A percentile compares a stretch with the other conserved stretches of the same genome.
phyloP scores from a whole-genome alignment of 208 protist species.

The Leishmania lainsoni region DNA sequence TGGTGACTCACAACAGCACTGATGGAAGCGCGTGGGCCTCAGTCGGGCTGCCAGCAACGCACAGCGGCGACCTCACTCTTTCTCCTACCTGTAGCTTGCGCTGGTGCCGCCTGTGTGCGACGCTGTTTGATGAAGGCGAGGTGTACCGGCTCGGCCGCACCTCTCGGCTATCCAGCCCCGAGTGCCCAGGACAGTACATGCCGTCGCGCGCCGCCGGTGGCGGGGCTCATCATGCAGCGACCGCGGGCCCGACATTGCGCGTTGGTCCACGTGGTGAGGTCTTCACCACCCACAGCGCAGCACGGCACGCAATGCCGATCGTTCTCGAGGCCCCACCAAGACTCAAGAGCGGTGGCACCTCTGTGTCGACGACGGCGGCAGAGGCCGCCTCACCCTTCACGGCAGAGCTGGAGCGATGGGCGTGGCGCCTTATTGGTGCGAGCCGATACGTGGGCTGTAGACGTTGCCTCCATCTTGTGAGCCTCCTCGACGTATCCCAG shows the following conservation, averaged over 20 bases:
- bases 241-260: not conserved
- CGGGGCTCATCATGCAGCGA: not conserved
- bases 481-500: conserved; percentile 45
- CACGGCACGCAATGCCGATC: conserved; percentile 26
- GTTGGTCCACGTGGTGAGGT: conserved; percentile 69
- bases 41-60: not conserved
- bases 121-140: conserved; percentile 55
- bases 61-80: conserved; percentile 1
- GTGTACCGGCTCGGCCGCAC: conserved; percentile 36
- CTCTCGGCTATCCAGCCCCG: conserved; percentile 24
- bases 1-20: not conserved
- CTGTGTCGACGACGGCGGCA: conserved; percentile 12
- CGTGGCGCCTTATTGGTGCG: conserved; percentile 70
- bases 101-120: conserved; percentile 72
- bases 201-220: not conserved
- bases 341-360: conserved; percentile 14
- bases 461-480: conserved; percentile 49
- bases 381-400: not conserved
- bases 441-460: conserved; percentile 51
- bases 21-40: not conserved
- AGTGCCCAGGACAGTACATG: conserved; percentile 13
- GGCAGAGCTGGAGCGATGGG: conserved; percentile 63
- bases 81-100: conserved; percentile 30
- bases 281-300: conserved; percentile 55
- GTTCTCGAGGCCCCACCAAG: conserved; percentile 19